Conservation (phyloP, 2,329 filamentous ascomycete species). For the Aspergillus sp. region DNA sequence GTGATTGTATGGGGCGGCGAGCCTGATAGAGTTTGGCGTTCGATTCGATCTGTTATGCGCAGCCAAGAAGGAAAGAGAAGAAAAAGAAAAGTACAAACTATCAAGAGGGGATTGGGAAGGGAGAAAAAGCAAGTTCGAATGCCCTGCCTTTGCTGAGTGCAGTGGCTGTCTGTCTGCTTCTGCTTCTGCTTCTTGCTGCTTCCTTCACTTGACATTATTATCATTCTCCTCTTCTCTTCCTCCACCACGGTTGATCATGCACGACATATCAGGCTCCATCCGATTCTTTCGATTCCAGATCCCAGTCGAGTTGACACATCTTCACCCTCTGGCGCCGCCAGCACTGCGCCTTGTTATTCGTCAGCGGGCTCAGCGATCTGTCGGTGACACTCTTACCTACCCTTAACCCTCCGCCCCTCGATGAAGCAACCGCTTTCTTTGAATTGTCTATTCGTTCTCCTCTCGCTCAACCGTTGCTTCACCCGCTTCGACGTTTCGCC, state of each 20-base stretch:
- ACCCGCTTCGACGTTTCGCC: background rate
- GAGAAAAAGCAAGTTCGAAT: constrained; percentile 5
- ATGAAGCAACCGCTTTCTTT: constrained; percentile 6
- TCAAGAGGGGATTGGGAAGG: background rate
- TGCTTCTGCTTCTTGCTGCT: background rate
- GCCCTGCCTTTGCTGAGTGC: background rate
- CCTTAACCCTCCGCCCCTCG: constrained; percentile 10
- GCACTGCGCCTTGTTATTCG: constrained; percentile 20
- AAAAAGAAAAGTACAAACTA: background rate
- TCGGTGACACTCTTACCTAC: constrained; percentile 12
- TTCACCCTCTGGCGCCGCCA: constrained; percentile 7
- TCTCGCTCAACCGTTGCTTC: constrained; percentile 4
- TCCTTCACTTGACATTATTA: background rate
- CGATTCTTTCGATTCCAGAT: constrained; percentile 16
- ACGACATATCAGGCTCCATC: constrained; percentile 24
- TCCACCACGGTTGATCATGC: constrained; percentile 20
- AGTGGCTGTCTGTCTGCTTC: background rate
- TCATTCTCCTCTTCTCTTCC: background rate
- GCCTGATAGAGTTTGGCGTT: constrained; percentile 6
- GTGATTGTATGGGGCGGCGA: background rate
- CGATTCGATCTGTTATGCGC: background rate
- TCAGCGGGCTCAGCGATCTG: constrained; percentile 14
- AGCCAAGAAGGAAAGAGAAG: background rate
- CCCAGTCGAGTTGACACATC: constrained; percentile 21
- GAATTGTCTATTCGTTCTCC: background rate